These are phyloP conservation scores for Cenchrus purpureus DNA, from an alignment of 176 grass and related monocot species.

Conservation along the genomic window DNA sequence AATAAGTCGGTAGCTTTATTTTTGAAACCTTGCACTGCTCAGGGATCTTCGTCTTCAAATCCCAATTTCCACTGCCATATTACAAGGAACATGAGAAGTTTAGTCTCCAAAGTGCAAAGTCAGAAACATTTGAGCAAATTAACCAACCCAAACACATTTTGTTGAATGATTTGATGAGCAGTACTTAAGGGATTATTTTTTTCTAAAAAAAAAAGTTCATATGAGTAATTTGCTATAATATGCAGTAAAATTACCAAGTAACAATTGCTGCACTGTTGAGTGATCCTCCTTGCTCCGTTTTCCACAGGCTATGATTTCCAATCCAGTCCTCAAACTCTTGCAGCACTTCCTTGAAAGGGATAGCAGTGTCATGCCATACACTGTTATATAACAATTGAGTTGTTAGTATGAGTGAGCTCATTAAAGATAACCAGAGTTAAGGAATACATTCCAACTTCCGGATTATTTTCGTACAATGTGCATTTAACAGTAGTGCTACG, in stretches of 20 bases:
- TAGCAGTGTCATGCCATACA: conserved; percentile 92
- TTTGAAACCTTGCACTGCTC: conserved; percentile 85
- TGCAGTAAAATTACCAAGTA: conserved; percentile 69
- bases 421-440: conserved; percentile 18
- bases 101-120: conserved; percentile 4
- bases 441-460: conserved; percentile 22
- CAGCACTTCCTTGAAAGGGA: conserved; percentile 79
- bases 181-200: conserved; percentile 20
- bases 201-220: background rate
- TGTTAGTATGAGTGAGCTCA: background rate
- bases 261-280: conserved; percentile 76
- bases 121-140: conserved; percentile 18
- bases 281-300: conserved; percentile 68
- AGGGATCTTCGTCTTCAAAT: conserved; percentile 95
- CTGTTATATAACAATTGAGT: conserved; percentile 41
- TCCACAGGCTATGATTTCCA: conserved; percentile 68
- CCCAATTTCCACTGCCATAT: conserved; percentile 84
- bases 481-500: too few species aligned
- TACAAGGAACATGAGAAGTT: conserved; percentile 32
- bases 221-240: background rate
- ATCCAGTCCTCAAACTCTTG: conserved; percentile 84
- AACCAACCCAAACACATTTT: conserved; percentile 7
- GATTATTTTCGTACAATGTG: conserved; percentile 25
- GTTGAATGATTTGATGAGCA: conserved; percentile 1
- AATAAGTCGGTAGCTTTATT: conserved; percentile 76